Evolutionary conservation across 1,139 yeast genomes (phyloP), one percentile per base, ranked within the genome.

Genomic region (Spencermartinsiella ligniputridi): DNA sequence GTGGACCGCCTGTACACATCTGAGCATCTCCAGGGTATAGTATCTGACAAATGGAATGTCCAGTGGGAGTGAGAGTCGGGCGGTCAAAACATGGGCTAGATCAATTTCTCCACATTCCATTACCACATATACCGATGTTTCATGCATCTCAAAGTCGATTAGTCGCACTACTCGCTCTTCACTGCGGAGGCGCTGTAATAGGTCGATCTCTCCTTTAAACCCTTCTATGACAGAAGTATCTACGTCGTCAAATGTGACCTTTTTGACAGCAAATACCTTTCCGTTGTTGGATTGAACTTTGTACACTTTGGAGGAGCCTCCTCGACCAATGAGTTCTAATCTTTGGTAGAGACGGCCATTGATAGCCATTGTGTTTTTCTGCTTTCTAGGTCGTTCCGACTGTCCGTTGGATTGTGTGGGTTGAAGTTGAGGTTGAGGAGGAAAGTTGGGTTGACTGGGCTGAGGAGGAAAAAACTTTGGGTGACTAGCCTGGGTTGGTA

Each of bases 91-190:
- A 56, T 81, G 89, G 0, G 96, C 94, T 32, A 92, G 67, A 62
- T 92, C 98, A 44, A 85, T 77, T 54, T 92, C 97, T 18, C 98
- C 98, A 59, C 95, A 86, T 64, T 92, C 98, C 97, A 92, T 88
- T 1, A 92, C 86, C 51, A 90, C 68, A 55, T 76, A 75, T 25
- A 90, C 73, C 2, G 81, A 73, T 0, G 83, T 79, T 33, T 77
- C 79, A 1, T 76, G 75, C 54, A 88, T 71, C 25, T 84, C 83
- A 61, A 83, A 79, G 59, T 89, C 97, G 37, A 84, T 68, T 39
- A 92, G 69, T 54, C 77, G 76, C 3, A 94, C 96, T 3, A 92
- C 97, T 46, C 97, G 70, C 21, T 76, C 76, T 45, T 81, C 79
- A 41, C 76, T 70, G 48, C 74, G 72, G 21, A 94, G 68, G 51